These are phyloP conservation scores for Xanthoconium purpureum DNA, from an alignment of 768 basidiomycete species.

Conservation along the genomic window DNA sequence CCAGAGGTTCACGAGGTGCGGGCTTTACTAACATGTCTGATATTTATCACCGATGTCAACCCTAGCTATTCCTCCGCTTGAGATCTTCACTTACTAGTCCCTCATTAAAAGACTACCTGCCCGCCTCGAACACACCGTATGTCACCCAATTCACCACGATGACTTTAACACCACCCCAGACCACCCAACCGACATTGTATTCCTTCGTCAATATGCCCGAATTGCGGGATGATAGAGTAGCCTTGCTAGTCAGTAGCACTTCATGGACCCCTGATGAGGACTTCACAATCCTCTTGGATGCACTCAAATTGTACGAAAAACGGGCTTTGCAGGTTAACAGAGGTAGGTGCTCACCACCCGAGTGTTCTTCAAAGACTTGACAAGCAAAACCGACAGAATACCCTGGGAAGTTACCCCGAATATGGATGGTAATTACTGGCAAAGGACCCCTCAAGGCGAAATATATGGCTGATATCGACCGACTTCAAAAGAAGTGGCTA, in stretches of 20 bases:
- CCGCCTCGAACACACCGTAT: constrained; percentile 48
- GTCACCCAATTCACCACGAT: constrained; percentile 59
- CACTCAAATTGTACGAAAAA: constrained; percentile 67
- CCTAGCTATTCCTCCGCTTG: constrained; percentile 51
- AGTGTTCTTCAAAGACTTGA: not conserved
- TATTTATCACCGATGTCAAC: not conserved
- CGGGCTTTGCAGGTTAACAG: constrained; percentile 41
- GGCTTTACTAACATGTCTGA: not conserved
- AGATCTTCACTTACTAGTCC: constrained; percentile 37
- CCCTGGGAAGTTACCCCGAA: constrained; percentile 54
- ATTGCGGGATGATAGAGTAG: constrained; percentile 73
- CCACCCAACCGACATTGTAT: constrained; percentile 23
- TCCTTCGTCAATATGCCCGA: constrained; percentile 37
- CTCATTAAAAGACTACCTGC: constrained; percentile 48
- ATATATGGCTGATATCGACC: constrained; percentile 71
- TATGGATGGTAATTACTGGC: constrained; percentile 86
- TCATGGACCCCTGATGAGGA: constrained; percentile 99
- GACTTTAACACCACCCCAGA: constrained; percentile 17
- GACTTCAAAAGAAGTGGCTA: constrained; percentile 61
- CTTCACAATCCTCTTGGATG: constrained; percentile 77
- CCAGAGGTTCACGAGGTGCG: constrained; percentile 76
- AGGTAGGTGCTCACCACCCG: constrained; percentile 2
- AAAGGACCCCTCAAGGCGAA: constrained; percentile 74
- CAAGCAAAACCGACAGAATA: constrained; percentile 8
- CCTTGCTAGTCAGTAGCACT: constrained; percentile 86